Evolutionary conservation across 1,284 basidiomycete genomes (phyloP).

Genomic region (Exobasidium rhododendri): DNA sequence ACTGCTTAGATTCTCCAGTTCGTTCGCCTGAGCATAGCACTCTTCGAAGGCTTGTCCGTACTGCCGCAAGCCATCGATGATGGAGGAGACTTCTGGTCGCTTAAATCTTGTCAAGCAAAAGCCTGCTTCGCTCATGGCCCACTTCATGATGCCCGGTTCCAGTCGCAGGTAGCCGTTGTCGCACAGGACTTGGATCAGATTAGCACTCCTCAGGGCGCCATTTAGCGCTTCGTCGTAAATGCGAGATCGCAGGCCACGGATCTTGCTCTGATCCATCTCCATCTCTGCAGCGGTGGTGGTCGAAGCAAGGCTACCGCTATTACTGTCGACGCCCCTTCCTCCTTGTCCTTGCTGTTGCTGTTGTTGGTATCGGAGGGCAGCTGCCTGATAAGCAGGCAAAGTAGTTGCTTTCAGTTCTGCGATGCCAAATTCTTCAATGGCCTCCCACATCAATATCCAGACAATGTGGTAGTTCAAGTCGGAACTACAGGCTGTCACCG

Average conservation of each 20-base stretch:
- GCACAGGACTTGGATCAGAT: conserved; percentile 63
- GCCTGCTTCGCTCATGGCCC: conserved; percentile 22
- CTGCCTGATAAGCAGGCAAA: background rate
- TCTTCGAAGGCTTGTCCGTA: conserved; percentile 70
- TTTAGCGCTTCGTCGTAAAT: conserved; percentile 72
- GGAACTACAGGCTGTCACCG: conserved; percentile 70
- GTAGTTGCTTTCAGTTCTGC: conserved; percentile 13
- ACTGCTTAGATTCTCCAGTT: conserved; percentile 53
- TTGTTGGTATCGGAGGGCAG: background rate
- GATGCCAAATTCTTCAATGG: conserved; percentile 75
- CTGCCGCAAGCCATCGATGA: conserved; percentile 78
- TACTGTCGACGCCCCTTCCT: no score
- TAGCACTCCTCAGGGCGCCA: conserved; percentile 78
- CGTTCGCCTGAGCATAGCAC: conserved; percentile 70
- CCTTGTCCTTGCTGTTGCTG: no score
- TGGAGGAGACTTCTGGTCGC: conserved; percentile 67
- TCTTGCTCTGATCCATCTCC: conserved; percentile 15
- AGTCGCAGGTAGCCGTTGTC: conserved; percentile 38
- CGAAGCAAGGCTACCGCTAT: background rate
- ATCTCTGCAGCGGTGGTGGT: conserved; percentile 1
- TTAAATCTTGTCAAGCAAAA: conserved; percentile 36
- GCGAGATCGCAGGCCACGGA: conserved; percentile 64
- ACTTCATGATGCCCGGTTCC: conserved; percentile 33
- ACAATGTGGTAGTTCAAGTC: conserved; percentile 86
- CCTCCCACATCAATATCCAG: conserved; percentile 62